A percentile compares a stretch with the other conserved stretches of the same genome.
Evolutionary conservation across 2,329 filamentous ascomycete species (phyloP).

Genomic region (Nemania serpens): DNA sequence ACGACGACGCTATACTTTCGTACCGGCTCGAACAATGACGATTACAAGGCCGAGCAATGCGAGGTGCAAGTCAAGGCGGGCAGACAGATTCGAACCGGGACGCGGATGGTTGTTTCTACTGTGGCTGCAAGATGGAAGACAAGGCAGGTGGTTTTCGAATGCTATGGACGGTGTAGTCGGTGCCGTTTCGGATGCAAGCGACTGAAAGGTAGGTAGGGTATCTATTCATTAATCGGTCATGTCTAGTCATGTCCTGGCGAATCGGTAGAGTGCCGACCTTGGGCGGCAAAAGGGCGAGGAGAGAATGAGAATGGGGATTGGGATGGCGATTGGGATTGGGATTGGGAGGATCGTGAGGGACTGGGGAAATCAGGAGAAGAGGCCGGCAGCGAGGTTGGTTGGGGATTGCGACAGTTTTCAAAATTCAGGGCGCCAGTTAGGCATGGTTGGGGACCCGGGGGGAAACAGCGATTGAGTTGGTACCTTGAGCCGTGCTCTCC

Average conservation of each 20-base stretch:
- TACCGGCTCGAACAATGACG: too few relatives aligned
- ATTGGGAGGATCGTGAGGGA: conserved; percentile 24
- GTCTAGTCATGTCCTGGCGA: conserved; percentile 13
- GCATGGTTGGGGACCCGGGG: conserved; percentile 12
- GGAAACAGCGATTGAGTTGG: conserved; percentile 8
- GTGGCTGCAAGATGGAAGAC: conserved; percentile 10
- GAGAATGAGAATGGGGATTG: conserved; percentile 9
- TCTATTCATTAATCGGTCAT: conserved; percentile 23
- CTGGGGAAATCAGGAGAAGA: conserved; percentile 23
- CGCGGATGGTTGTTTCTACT: not conserved
- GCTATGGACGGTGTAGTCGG: conserved; percentile 11
- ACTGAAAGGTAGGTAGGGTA: conserved; percentile 14
- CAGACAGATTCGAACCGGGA: conserved; percentile 6
- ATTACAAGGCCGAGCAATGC: not conserved
- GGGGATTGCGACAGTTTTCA: conserved; percentile 31
- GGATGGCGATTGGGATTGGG: too few relatives aligned
- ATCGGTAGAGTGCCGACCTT: conserved; percentile 17
- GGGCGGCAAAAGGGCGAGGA: conserved; percentile 17
- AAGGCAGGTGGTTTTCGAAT: conserved; percentile 1
- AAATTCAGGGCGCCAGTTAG: conserved; percentile 17
- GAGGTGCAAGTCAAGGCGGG: not conserved
- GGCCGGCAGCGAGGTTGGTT: conserved; percentile 31
- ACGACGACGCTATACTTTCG: not conserved
- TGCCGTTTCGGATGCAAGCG: conserved; percentile 15
- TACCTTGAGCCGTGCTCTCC: not conserved